A percentile compares a stretch with the other conserved stretches of the same genome.
Evolutionary conservation across 2,329 filamentous ascomycete species (phyloP).

Genomic region (Ascochyta lentis): DNA sequence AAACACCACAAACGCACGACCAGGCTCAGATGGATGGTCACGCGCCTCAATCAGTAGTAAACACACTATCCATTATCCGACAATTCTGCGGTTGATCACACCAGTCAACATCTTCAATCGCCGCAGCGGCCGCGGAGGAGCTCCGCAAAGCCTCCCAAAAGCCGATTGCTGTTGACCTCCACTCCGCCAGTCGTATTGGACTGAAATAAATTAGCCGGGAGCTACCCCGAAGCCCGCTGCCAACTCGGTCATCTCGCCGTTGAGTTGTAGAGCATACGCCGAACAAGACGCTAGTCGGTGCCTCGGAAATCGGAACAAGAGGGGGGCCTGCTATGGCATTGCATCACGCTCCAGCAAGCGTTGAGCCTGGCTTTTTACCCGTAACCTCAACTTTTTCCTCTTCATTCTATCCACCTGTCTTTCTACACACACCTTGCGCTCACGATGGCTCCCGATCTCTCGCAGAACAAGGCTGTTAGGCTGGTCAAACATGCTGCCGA

Average conservation of each 20-base stretch:
- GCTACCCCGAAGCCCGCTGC: slow-evolving; percentile 17
- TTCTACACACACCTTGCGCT: slow-evolving; percentile 44
- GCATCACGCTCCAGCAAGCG: slow-evolving; percentile 51
- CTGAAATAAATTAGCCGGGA: slow-evolving; percentile 21
- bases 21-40: not conserved
- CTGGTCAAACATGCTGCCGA: slow-evolving; percentile 64
- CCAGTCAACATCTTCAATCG: slow-evolving; percentile 5
- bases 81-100: not conserved
- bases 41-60: slow-evolving; percentile 4
- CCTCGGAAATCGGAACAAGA: slow-evolving; percentile 18
- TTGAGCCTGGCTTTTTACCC: slow-evolving; percentile 30
- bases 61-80: not conserved
- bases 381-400: slow-evolving; percentile 1
- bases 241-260: slow-evolving; percentile 24
- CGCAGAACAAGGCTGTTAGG: slow-evolving; percentile 49
- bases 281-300: slow-evolving; percentile 13
- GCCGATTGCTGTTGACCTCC: slow-evolving; percentile 2
- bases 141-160: slow-evolving; percentile 9
- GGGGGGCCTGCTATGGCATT: slow-evolving; percentile 8
- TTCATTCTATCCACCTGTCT: not conserved
- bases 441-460: slow-evolving; percentile 60
- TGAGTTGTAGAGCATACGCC: slow-evolving; percentile 14
- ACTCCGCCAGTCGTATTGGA: slow-evolving; percentile 2
- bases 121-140: slow-evolving; percentile 19
- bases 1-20: not conserved